These are phyloP conservation scores for Berkeleyomyces basicola DNA, from an alignment of 2,329 filamentous ascomycete genomes.

Conservation along the genomic window DNA sequence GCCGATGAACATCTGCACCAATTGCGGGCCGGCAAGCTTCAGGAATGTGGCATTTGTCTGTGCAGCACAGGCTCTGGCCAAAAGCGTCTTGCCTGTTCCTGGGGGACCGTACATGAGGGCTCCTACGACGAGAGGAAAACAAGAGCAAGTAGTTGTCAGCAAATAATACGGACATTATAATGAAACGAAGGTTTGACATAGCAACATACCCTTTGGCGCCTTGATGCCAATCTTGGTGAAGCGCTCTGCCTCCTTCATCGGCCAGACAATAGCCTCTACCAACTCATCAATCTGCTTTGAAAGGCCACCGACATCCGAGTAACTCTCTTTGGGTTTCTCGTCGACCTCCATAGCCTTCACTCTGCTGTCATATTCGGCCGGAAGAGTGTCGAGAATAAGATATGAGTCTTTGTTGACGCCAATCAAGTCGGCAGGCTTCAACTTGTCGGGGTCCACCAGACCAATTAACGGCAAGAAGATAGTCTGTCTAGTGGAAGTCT, in stretches of 20 bases:
- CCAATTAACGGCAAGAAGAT: slow-evolving; percentile 97
- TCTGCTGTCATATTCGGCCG: slow-evolving; percentile 94
- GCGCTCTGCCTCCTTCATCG: slow-evolving; percentile 97
- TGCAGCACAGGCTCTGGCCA: slow-evolving; percentile 88
- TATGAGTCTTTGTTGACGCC: slow-evolving; percentile 99
- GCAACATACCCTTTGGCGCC: slow-evolving; percentile 76
- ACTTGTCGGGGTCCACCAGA: slow-evolving; percentile 82
- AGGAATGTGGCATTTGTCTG: slow-evolving; percentile 98
- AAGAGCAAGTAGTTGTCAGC: background rate
- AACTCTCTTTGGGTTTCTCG: slow-evolving; percentile 98
- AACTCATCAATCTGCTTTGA: slow-evolving; percentile 99
- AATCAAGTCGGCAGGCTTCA: slow-evolving; percentile 92
- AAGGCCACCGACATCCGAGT: slow-evolving; percentile 89
- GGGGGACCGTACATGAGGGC: slow-evolving; percentile 95
- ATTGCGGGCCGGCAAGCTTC: slow-evolving; percentile 90
- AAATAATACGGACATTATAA: no score
- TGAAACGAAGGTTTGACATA: background rate
- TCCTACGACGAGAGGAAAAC: slow-evolving; percentile 34
- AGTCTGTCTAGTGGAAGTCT: slow-evolving; percentile 94
- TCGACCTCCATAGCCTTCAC: slow-evolving; percentile 99
- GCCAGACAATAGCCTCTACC: slow-evolving; percentile 96
- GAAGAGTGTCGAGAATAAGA: slow-evolving; percentile 86
- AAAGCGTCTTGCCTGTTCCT: slow-evolving; percentile 77
- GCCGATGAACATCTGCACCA: slow-evolving; percentile 99
- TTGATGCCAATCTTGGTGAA: slow-evolving; percentile 99